Evolutionary conservation across 352 stramenopile species (phyloP), one percentile per base, ranked within the genome.

Genomic region (Globisporangium yorkense): DNA sequence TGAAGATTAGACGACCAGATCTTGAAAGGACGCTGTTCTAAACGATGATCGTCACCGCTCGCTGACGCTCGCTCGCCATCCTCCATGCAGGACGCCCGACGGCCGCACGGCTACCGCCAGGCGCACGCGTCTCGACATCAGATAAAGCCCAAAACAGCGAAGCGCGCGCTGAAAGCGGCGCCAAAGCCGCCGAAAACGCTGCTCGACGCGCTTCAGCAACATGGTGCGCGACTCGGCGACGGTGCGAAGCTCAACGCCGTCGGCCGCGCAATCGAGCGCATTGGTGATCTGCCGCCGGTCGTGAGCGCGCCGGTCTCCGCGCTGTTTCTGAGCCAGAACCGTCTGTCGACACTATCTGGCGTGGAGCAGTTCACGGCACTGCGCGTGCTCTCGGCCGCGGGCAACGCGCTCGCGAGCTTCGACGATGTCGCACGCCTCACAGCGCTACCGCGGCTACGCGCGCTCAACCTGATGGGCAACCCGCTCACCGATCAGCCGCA

Each of bases 271-370:
- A 65, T 92, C 16, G 63, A 74, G 35, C 35, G 53, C 37, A 72
- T 92, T 31, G 82, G 82, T 0, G 63, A 55, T 16, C 62, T 89
- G 29, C 80, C 77, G 2, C 65, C 76, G 9, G 71, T 66, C 0
- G 59, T 89, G 4, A 70, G 67, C 8, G 59, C 65, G 15, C 68
- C 71, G 29, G 71, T 89, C 31, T 81, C 70, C 12, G 72, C 79
- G 40, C 54, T 91, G 44, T 94, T 92, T 57, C 62, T 94, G 59
- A 94, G 84, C 56, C 84, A 92, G 54, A 94, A 94, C 65, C 76
- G 87, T 51, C 62, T 94, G 16, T 12, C 48, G 2, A 60, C 46
- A 0, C 61, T 92, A 6, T 59, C 75, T 2, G 80, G 81, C 0
- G 57, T 89, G 2, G 69, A 88, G 16, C 83, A 94, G 59, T 92